Evolutionary conservation across 2,329 filamentous ascomycete species (phyloP), one percentile per base, ranked within the genome.

Genomic region (Calonectria hongkongensis): DNA sequence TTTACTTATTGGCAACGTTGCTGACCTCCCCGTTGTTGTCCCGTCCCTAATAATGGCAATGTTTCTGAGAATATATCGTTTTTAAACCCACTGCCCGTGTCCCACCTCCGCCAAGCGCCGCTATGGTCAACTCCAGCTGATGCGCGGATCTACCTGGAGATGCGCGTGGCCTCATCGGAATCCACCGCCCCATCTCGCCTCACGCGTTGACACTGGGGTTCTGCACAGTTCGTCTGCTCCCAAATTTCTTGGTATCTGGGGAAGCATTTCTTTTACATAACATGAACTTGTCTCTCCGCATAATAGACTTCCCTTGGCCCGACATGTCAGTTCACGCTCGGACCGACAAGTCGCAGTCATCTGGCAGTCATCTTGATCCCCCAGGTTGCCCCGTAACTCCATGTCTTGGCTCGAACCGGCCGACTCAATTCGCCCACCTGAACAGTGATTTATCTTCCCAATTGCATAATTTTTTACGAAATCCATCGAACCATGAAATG

Each of bases 221-320:
- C 56, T 64, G 69, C 56, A 51, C 30, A 18, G 58, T 54, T 74
- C 56, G 67, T 63, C 39, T 60, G 51, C 68, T 70, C 60, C 30
- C 33, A 18, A 18, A 41, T 69, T 39, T 65, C 54, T 64, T 60
- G 63, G 54, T 73, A 71, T 73, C 68, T 72, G 73, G 71, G 74
- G 70, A 73, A 75, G 56, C 45, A 73, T 66, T 68, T 74, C 60
- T 65, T 60, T 76, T 76, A 73, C 70, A 45, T 76, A 73, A 76
- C 71, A 41, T 56, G 66, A 73, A 76, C 63, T 28, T 45, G 21
- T 48, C 67, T 67, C 71, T 73, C 67, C 74, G 73, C 74, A 51
- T 58, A 74, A 75, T 71, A 75, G 64, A 25, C 70, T 74, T 73
- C 72, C 74, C 43, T 75, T 74, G 70, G 63, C 15, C 70, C 67